Conservation (phyloP, 2,329 filamentous ascomycete genomes). For the Fusarium torulosum region DNA sequence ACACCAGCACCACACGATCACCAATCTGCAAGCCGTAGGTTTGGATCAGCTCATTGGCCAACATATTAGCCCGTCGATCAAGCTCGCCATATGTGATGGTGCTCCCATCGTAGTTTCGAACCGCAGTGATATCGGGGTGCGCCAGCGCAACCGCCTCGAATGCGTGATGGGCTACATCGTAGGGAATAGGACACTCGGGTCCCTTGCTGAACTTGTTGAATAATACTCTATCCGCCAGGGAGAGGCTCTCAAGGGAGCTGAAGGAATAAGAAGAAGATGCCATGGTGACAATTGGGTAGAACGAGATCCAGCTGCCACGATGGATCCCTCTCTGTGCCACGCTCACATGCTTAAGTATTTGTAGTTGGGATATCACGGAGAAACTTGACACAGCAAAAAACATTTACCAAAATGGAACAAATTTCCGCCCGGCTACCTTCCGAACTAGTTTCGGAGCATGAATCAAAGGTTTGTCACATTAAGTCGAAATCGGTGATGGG, state of each 20-base stretch:
- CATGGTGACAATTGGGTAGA: slow-evolving; percentile 14
- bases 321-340: neutral
- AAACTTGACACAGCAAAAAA: neutral
- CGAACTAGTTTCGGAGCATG: slow-evolving; percentile 21
- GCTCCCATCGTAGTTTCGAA: slow-evolving; percentile 35
- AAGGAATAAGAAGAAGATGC: slow-evolving; percentile 18
- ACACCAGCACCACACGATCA: slow-evolving; percentile 39
- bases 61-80: slow-evolving; percentile 34
- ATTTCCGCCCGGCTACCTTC: slow-evolving; percentile 10
- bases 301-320: neutral
- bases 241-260: slow-evolving; percentile 32
- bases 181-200: slow-evolving; percentile 15
- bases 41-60: slow-evolving; percentile 28
- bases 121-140: slow-evolving; percentile 28
- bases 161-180: slow-evolving; percentile 34
- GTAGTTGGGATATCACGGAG: neutral
- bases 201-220: slow-evolving; percentile 39
- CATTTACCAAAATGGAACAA: slow-evolving; percentile 5
- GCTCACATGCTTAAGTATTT: slow-evolving; percentile 8
- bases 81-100: slow-evolving; percentile 38
- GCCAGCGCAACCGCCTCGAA: slow-evolving; percentile 39
- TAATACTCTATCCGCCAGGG: slow-evolving; percentile 31
- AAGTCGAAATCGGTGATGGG: neutral
- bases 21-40: slow-evolving; percentile 25
- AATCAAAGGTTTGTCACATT: neutral